Evolutionary conservation across 441 rosid species (phyloP), one percentile per base, ranked within the genome.

Genomic region (Brassica balearica): DNA sequence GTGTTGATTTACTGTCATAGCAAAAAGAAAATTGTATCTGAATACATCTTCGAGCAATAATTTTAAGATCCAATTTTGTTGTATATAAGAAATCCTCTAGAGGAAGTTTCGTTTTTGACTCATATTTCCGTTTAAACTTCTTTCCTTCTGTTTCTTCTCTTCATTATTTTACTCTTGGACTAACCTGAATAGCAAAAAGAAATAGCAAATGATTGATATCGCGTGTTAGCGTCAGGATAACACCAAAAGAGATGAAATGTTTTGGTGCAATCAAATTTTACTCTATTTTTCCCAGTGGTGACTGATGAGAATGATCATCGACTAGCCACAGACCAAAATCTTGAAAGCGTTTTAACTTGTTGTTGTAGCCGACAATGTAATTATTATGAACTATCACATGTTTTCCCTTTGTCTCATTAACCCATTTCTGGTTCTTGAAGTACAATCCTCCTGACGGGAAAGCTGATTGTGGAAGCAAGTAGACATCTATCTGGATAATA

Each of bases 401-500:
- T 63, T 63, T 15, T 5, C 67, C 67, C 12, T n/a, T 29, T 29
- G 67, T 29, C 22, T 63, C 43, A 3, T 62, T 29, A 61, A 63
- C 67, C 67, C 67, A 63, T 63, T 36, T 63, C 67, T 63, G 6
- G 67, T 63, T 63, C 11, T n/a, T 63, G 67, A 63, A 63, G 43
- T 63, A 63, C 67, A 63, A 63, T 14, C 67, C 67, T 63, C 67
- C 67, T 63, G 67, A 63, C 10, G 67, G 67, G 22, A 63, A 63
- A 63, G 67, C 67, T 29, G 43, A 63, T 63, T 63, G 67, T 29
- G 67, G 67, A 63, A 63, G 67, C 43, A 63, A 29, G 67, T 29
- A 63, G 22, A 3, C 67, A 63, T 63, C 67, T 7, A 63, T 11
- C 67, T 63, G 43, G 22, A 63, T 29, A 29, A 7, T n/a, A 14